These are phyloP conservation scores for Brassica nigra DNA, from an alignment of 345 rosid genomes.

Conservation along the genomic window DNA sequence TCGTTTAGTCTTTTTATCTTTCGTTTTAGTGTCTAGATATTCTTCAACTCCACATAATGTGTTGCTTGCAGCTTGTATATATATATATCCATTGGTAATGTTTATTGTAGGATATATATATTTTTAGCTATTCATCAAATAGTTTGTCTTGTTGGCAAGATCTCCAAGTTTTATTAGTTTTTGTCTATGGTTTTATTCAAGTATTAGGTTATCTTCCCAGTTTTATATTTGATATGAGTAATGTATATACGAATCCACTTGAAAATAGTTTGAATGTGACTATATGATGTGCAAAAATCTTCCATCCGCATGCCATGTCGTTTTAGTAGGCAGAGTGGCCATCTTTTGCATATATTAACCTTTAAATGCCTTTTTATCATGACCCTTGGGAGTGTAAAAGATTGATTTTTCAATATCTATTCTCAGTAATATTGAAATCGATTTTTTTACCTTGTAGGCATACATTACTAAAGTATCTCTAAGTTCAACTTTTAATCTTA, in stretches of 20 bases:
- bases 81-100: background rate
- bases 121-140: background rate
- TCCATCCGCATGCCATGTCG: conserved; percentile 42
- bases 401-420: conserved; percentile 28
- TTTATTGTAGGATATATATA: background rate
- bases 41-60: background rate
- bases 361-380: conserved; percentile 17
- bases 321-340: conserved; percentile 42
- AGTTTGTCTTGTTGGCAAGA: background rate
- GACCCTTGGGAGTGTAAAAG: conserved; percentile 31
- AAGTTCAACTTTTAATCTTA: too few species aligned
- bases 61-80: background rate
- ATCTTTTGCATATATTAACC: conserved; percentile 37
- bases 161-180: background rate
- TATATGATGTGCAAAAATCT: conserved; percentile 35
- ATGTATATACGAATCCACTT: background rate
- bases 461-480: conserved; percentile 5
- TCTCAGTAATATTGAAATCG: conserved; percentile 24
- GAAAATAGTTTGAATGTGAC: background rate
- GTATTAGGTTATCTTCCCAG: background rate
- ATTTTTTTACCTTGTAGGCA: conserved; percentile 35
- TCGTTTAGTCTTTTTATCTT: background rate
- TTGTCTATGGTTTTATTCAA: background rate
- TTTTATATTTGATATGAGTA: background rate
- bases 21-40: background rate